A percentile compares a stretch with the other conserved stretches of the same genome.
phyloP scores from a whole-genome alignment of 129 eudicot genomes.

The Chrysanthemum makinoi region DNA sequence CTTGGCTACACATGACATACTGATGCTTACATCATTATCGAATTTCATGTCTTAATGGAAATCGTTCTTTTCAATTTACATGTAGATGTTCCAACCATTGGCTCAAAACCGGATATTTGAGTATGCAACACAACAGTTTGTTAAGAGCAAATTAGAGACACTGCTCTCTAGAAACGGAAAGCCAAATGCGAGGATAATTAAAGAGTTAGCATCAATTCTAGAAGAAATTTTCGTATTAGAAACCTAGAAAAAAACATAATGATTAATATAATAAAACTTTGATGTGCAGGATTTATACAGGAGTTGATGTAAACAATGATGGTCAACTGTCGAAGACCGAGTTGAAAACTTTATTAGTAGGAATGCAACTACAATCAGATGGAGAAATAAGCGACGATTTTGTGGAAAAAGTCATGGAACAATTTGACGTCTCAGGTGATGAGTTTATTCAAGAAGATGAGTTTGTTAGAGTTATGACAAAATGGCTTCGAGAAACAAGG shows the following conservation, averaged over 20 bases:
- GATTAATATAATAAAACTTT: not conserved
- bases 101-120: conserved; percentile 47
- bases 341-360: conserved; percentile 46
- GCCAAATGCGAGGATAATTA: conserved; percentile 47
- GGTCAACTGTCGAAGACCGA: conserved; percentile 42
- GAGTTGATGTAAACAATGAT: conserved; percentile 43
- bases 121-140: conserved; percentile 46
- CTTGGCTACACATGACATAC: not conserved
- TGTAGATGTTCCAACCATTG: conserved; percentile 72
- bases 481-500: conserved; percentile 36
- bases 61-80: not conserved
- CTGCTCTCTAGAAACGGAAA: conserved; percentile 49
- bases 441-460: conserved; percentile 39
- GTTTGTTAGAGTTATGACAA: conserved; percentile 40
- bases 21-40: not conserved
- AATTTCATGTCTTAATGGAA: not conserved
- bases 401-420: conserved; percentile 38
- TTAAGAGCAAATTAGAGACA: conserved; percentile 41
- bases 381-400: conserved; percentile 32
- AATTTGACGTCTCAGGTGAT: conserved; percentile 47
- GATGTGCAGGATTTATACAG: conserved; percentile 42
- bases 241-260: not conserved
- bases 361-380: conserved; percentile 45
- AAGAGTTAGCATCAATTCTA: conserved; percentile 34
- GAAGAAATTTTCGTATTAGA: not conserved